phyloP scores from a whole-genome alignment of 345 rosid species.

The Punica granatum region DNA sequence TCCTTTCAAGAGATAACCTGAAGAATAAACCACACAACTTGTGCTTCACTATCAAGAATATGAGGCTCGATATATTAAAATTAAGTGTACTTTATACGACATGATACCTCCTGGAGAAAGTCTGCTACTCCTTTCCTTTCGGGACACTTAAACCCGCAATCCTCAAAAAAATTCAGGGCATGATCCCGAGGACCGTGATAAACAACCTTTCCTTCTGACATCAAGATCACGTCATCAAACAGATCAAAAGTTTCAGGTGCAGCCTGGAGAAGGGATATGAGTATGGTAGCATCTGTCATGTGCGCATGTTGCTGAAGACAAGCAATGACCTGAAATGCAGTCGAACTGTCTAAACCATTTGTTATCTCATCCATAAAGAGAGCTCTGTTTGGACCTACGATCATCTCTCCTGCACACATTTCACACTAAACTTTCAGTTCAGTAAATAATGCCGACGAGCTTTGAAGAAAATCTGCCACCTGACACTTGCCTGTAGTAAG shows the following conservation, averaged over 20 bases:
- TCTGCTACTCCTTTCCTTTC: constrained; percentile 57
- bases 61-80: neutral
- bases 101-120: constrained; percentile 52
- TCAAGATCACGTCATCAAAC: constrained; percentile 51
- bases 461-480: neutral
- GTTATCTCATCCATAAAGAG: constrained; percentile 69
- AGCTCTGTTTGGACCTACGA: constrained; percentile 56
- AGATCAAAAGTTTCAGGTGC: constrained; percentile 56
- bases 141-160: constrained; percentile 59
- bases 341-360: constrained; percentile 62
- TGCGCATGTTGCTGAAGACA: constrained; percentile 58
- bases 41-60: neutral
- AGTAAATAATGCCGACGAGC: too few species aligned
- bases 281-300: constrained; percentile 39
- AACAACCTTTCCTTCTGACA: constrained; percentile 55
- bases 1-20: constrained; percentile 64
- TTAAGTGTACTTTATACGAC: too few species aligned
- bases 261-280: constrained; percentile 67
- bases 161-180: constrained; percentile 36
- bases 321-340: constrained; percentile 48
- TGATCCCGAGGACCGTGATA: constrained; percentile 47
- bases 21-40: neutral
- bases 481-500: constrained; percentile 32
- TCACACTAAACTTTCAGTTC: neutral
- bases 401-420: constrained; percentile 53